phyloP scores from a whole-genome alignment of 192 early-diverging fungal genomes.

The Coemansia asiatica region DNA sequence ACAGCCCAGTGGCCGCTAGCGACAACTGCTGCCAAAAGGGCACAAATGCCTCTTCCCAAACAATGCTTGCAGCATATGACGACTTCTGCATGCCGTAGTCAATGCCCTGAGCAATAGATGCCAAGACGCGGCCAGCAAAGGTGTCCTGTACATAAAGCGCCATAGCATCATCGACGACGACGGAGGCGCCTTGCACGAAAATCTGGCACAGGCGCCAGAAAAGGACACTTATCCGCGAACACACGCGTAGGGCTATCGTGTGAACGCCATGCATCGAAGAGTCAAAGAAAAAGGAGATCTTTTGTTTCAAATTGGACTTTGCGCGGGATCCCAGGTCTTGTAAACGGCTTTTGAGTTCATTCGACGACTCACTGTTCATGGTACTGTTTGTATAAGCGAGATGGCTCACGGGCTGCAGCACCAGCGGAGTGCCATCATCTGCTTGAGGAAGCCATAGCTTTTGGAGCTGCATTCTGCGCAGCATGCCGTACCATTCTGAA shows the following conservation, averaged over 20 bases:
- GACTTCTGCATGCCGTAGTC: neutral
- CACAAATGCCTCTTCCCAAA: neutral
- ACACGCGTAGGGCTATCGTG: neutral
- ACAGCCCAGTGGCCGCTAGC: neutral
- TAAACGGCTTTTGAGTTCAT: no score
- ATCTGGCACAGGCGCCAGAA: neutral
- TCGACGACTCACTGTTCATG: no score
- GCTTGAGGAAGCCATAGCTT: constrained; percentile 37
- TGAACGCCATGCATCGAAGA: neutral
- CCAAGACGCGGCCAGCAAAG: neutral
- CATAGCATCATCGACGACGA: neutral
- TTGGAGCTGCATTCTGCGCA: constrained; percentile 30
- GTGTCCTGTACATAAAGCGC: neutral
- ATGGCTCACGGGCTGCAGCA: constrained; percentile 14
- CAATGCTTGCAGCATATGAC: neutral
- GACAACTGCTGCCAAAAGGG: constrained; percentile 10
- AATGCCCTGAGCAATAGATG: neutral
- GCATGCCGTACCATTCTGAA: constrained; percentile 53
- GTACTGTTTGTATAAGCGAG: neutral
- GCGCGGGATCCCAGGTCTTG: neutral
- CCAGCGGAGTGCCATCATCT: constrained; percentile 45
- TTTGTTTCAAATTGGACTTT: neutral
- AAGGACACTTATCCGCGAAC: neutral
- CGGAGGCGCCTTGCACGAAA: neutral
- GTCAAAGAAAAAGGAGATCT: neutral